Evolutionary conservation across 345 rosid genomes (phyloP).

Genomic region (Garcia nutans): DNA sequence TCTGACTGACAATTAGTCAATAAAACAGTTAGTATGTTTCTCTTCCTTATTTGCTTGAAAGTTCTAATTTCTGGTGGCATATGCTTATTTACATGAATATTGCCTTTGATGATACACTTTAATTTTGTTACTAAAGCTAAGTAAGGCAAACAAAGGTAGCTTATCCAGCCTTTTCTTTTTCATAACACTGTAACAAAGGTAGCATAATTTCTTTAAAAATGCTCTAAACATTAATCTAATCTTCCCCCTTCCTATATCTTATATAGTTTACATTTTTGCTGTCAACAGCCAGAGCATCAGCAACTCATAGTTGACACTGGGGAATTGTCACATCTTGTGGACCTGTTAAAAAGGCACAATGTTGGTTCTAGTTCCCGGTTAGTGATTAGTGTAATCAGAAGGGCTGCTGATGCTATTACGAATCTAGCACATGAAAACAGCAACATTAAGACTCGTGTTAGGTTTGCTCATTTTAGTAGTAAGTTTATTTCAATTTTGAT

Average conservation of each 20-base stretch:
- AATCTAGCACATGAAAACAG: constrained; percentile 98
- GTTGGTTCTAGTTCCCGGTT: constrained; percentile 64
- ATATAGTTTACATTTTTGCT: background rate
- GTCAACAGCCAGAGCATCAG: constrained; percentile 94
- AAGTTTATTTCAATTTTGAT: constrained; percentile 15
- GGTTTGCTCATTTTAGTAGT: constrained; percentile 50
- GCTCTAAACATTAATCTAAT: background rate
- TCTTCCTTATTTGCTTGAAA: background rate
- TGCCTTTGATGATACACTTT: background rate
- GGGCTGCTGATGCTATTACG: constrained; percentile 98
- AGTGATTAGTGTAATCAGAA: constrained; percentile 80
- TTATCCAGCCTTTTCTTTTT: background rate
- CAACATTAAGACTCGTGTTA: constrained; percentile 91
- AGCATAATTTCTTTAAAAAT: background rate
- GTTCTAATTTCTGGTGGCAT: background rate
- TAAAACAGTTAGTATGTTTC: background rate
- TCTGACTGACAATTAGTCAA: background rate
- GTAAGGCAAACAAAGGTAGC: background rate
- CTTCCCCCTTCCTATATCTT: too few species aligned
- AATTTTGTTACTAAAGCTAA: background rate
- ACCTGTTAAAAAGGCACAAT: constrained; percentile 70
- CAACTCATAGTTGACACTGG: constrained; percentile 90
- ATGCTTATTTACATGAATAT: background rate
- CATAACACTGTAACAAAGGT: background rate
- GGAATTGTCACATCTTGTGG: constrained; percentile 79